phyloP scores from a whole-genome alignment of 495 filamentous ascomycete species.

The Penicillium chermesinum region DNA sequence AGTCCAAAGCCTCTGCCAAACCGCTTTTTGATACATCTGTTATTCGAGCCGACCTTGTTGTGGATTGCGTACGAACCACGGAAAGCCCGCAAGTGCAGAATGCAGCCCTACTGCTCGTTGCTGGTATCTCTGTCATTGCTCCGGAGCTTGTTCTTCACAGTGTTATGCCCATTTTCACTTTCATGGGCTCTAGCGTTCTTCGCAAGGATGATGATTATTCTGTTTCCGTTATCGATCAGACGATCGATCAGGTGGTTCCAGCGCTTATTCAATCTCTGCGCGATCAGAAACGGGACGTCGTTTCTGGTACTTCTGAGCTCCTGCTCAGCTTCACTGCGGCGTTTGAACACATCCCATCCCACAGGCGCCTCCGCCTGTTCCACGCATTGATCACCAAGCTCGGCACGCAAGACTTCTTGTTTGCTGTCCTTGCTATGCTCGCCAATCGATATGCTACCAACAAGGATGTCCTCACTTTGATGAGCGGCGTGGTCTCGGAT shows the following conservation, averaged over 20 bases:
- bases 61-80: slow-evolving; percentile 85
- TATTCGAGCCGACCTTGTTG: slow-evolving; percentile 79
- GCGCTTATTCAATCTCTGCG: slow-evolving; percentile 82
- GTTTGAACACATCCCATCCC: slow-evolving; percentile 87
- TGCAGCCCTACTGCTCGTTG: slow-evolving; percentile 80
- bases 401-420: slow-evolving; percentile 70
- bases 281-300: slow-evolving; percentile 66
- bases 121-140: slow-evolving; percentile 71
- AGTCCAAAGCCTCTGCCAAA: slow-evolving; percentile 54
- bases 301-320: slow-evolving; percentile 77
- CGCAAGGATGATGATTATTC: slow-evolving; percentile 93
- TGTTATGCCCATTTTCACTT: slow-evolving; percentile 98
- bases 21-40: slow-evolving; percentile 65
- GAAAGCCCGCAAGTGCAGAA: slow-evolving; percentile 89
- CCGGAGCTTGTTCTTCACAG: slow-evolving; percentile 89
- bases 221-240: slow-evolving; percentile 79
- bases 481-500: slow-evolving; percentile 41
- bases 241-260: slow-evolving; percentile 84
- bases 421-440: slow-evolving; percentile 44
- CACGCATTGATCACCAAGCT: slow-evolving; percentile 71
- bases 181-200: slow-evolving; percentile 85
- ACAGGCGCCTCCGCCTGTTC: slow-evolving; percentile 76
- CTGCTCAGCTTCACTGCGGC: slow-evolving; percentile 88
- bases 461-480: slow-evolving; percentile 40
- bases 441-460: slow-evolving; percentile 40